These are phyloP conservation scores for Trifolium dubium DNA, from an alignment of 306 rosid genomes.

Conservation along the genomic window DNA sequence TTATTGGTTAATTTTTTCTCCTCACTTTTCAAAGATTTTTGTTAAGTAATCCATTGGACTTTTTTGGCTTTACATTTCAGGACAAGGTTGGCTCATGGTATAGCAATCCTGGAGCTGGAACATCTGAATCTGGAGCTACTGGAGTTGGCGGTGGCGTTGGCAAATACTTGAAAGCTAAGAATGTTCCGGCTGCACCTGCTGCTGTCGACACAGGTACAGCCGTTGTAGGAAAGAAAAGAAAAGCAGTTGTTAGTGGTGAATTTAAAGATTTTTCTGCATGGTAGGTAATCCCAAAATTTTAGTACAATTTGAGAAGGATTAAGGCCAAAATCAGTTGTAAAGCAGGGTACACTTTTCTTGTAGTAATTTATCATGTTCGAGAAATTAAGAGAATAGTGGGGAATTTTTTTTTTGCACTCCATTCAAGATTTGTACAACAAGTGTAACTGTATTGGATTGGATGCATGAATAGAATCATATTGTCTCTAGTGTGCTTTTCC, in stretches of 20 bases:
- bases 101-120: constrained; percentile 85
- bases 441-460: constrained; percentile 12
- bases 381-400: constrained; percentile 11
- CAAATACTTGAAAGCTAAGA: constrained; percentile 79
- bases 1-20: not conserved
- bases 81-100: constrained; percentile 88
- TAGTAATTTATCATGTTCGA: constrained; percentile 27
- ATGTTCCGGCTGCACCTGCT: constrained; percentile 55
- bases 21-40: constrained; percentile 2
- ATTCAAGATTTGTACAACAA: constrained; percentile 35
- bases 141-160: constrained; percentile 73
- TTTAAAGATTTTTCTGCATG: constrained; percentile 81
- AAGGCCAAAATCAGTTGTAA: no score
- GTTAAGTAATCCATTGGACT: constrained; percentile 10
- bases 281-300: constrained; percentile 49
- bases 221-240: constrained; percentile 75
- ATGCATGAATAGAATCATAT: constrained; percentile 38
- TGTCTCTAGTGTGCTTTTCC: constrained; percentile 32
- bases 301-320: no score
- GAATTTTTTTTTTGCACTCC: constrained; percentile 25
- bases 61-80: constrained; percentile 52
- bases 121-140: constrained; percentile 53
- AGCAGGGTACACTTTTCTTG: constrained; percentile 28
- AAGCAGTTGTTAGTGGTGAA: constrained; percentile 55
- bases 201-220: constrained; percentile 47